These are phyloP conservation scores for Antitrichia curtipendula DNA, from an alignment of 225 moss, liverwort and hornwort species.

Conservation along the genomic window DNA sequence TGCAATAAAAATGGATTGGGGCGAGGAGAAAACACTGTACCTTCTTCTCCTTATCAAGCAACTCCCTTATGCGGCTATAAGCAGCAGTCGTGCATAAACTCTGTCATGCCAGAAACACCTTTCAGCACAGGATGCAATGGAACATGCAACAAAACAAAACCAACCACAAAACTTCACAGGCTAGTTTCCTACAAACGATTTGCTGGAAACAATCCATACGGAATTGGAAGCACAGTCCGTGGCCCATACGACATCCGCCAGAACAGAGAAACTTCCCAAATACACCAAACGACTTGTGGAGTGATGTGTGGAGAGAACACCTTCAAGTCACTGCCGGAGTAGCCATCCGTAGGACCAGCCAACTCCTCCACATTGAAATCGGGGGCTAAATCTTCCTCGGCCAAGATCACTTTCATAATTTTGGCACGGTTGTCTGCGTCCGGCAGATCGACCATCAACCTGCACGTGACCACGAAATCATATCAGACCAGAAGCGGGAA, in stretches of 20 bases:
- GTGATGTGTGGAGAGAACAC: background rate
- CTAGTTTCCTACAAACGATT: background rate
- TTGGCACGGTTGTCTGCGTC: conserved; percentile 78
- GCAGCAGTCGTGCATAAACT: conserved; percentile 92
- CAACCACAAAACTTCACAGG: background rate
- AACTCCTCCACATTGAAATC: conserved; percentile 79
- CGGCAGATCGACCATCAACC: conserved; percentile 93
- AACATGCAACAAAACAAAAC: background rate
- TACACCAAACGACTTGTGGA: background rate
- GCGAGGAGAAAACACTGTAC: background rate
- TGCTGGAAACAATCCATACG: background rate
- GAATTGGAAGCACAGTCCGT: background rate
- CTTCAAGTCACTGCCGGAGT: conserved; percentile 97
- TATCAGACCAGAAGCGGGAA: background rate
- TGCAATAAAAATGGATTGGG: background rate
- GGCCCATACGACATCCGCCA: background rate
- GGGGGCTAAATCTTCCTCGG: conserved; percentile 77
- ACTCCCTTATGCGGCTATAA: conserved; percentile 81
- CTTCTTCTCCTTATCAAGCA: conserved; percentile 90
- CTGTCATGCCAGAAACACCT: conserved; percentile 6
- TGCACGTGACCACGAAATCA: background rate
- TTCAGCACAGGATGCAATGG: background rate
- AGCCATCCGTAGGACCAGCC: conserved; percentile 76
- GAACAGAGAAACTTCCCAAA: background rate
- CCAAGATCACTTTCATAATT: conserved; percentile 84